Base-by-base conservation (phyloP, 257 asterid genomes). In the Handroanthus guayacan region DNA sequence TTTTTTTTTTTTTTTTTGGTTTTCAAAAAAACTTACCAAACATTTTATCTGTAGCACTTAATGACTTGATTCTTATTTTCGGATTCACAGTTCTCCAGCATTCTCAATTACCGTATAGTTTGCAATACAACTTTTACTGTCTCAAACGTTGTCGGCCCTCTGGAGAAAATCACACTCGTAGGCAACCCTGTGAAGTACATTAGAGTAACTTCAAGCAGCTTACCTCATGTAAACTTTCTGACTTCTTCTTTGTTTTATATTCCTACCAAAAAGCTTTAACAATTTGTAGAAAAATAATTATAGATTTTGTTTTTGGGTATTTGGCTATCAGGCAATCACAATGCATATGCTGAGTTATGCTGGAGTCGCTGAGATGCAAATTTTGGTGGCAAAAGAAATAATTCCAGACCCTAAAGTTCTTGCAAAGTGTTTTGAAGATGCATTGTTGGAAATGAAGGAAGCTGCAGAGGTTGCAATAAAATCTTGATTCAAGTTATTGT, bases 301-400 rank as follows among this genome's bases (percentile, higher is more conserved):
- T 6, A 0, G 3, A 20, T 9, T 45, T 20, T 31, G 39, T 1
- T 62, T 65, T 62, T 34, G 68, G 48, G 17, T 31, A 61, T 13
- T 47, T 72, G 58, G 18, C 47, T 43, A 43, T 43, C 87, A 92
- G 96, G 96, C 94, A 8, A 69, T 91, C 52, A 90, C 87, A 17
- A 84, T 92, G 94, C 92, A 91, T 52, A 91, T 91, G 98, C 62
- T 93, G 87, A 93, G 97, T 74, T 93, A 89, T 51, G 96, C 89
- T 41, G 95, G 94, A 31, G 66, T 60, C 52, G 95, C 93, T 9
- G 96, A 88, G 14, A 69, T 93, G 90, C 96, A 88, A 63, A 89
- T 93, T n/a, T 78, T 85, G 84, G 97, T 86, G 62, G 97, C 93
- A 3, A 88, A 88, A 75, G 96, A 89, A 44, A 69, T 93, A 17